Base-by-base conservation (phyloP, 768 basidiomycete species). In the Phaeolepiota aurea region DNA sequence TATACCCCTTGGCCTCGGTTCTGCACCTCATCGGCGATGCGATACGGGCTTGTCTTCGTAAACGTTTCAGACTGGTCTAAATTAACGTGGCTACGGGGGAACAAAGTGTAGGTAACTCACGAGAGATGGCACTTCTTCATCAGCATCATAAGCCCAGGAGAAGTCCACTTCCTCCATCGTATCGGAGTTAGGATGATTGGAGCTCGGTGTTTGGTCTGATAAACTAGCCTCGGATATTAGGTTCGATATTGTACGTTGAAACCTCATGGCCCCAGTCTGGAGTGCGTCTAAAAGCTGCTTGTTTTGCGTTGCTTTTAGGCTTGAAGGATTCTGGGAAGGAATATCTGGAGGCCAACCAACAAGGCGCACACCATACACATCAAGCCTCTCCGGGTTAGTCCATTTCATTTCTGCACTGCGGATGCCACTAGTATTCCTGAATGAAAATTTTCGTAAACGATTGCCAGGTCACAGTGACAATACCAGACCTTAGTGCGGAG, bases 321-420 rank as follows among this genome's bases (percentile, higher is more conserved):
- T 58, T 20, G 80, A 82, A 4, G 82, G 82, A 48, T 82, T 84
- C 47, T 73, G 72, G 16, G 61, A 55, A 4, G 79, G 79, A 16
- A 84, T 66, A 20, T 60, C 60, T 16, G 65, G 44, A 7, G 82
- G 82, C 82, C 82, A 84, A 31, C 82, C 82, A 11, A 74, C 63
- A 33, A 83, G 55, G 40, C 64, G 69, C 21, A 84, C 75, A 7
- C 76, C 76, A 47, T 80, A 82, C 4, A 61, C 49, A 47, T 67
- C 62, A 38, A 84, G 54, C 32, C 73, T 66, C 18, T 75, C 70
- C 37, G 72, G 80, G 51, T 79, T 81, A 5, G 77, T 76, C 82
- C 82, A 84, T 54, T 77, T 82, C 82, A 84, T 84, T 49, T 84
- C 82, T 15, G 82, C 80, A 40, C 67, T 76, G 9, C 75, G 76